These are phyloP conservation scores for Globisporangium irregulare DNA, from an alignment of 352 stramenopile genomes.

Conservation along the genomic window DNA sequence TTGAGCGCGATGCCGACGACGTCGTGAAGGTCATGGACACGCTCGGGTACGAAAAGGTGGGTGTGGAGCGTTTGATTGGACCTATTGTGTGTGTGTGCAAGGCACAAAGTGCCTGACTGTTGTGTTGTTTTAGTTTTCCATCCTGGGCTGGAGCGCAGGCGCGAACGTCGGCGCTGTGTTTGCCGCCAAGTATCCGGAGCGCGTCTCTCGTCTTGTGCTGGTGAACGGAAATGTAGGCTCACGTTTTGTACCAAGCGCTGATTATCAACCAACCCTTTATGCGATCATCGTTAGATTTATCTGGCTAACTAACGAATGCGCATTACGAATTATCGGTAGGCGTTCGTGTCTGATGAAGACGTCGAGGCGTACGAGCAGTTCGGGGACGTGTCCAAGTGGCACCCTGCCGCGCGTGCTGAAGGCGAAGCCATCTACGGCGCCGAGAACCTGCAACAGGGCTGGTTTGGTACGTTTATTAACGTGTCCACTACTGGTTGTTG, in stretches of 20 bases:
- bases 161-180: slow-evolving; percentile 73
- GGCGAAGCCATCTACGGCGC: slow-evolving; percentile 52
- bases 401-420: slow-evolving; percentile 39
- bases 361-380: slow-evolving; percentile 51
- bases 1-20: slow-evolving; percentile 75
- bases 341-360: slow-evolving; percentile 75
- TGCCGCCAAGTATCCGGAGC: slow-evolving; percentile 61
- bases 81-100: background rate
- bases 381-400: slow-evolving; percentile 53
- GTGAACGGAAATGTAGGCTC: slow-evolving; percentile 74
- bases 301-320: no score
- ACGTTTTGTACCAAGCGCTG: background rate
- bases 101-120: background rate
- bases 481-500: background rate
- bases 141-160: slow-evolving; percentile 73
- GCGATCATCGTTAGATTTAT: no score
- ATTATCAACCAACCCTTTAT: no score
- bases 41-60: slow-evolving; percentile 55
- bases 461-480: slow-evolving; percentile 26
- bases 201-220: slow-evolving; percentile 67
- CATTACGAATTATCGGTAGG: slow-evolving; percentile 15
- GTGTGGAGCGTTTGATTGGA: background rate
- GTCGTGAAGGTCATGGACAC: slow-evolving; percentile 53
- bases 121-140: slow-evolving; percentile 44
- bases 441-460: slow-evolving; percentile 52